Percentiles rank a stretch among this genome's conserved stretches.
phyloP scores from a whole-genome alignment of 2,329 filamentous ascomycete species.

The Tolypocladium endophyticum region DNA sequence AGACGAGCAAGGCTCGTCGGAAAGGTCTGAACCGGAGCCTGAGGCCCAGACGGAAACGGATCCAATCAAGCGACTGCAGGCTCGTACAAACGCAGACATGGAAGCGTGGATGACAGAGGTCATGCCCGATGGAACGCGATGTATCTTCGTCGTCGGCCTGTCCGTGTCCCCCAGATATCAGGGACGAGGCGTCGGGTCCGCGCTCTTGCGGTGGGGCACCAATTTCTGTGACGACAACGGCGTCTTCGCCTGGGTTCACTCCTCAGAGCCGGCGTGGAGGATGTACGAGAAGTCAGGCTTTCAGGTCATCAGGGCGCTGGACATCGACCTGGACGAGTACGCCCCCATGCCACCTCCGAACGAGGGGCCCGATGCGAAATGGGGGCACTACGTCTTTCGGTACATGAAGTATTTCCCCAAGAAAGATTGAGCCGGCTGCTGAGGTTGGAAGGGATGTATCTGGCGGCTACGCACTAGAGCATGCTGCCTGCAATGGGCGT shows the following conservation, averaged over 20 bases:
- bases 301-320: constrained; percentile 14
- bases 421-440: not conserved
- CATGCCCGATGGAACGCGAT: constrained; percentile 20
- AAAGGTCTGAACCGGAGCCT: not conserved
- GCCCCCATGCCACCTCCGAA: constrained; percentile 12
- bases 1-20: not conserved
- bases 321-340: constrained; percentile 21
- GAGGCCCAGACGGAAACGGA: constrained; percentile 8
- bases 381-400: constrained; percentile 22
- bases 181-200: constrained; percentile 18
- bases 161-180: constrained; percentile 20
- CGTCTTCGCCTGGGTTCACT: constrained; percentile 23
- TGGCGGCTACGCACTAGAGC: not conserved
- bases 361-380: constrained; percentile 13
- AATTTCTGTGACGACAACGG: constrained; percentile 15
- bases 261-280: constrained; percentile 18
- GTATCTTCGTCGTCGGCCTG: constrained; percentile 20
- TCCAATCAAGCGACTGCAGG: constrained; percentile 16
- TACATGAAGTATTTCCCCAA: constrained; percentile 18
- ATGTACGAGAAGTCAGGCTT: constrained; percentile 20
- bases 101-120: constrained; percentile 16
- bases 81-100: constrained; percentile 19
- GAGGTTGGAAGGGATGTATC: not conserved
- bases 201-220: constrained; percentile 21
- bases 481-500: not conserved